Evolutionary conservation across 129 eudicot genomes (phyloP), one percentile per base, ranked within the genome.

Genomic region (Erigeron canadensis): DNA sequence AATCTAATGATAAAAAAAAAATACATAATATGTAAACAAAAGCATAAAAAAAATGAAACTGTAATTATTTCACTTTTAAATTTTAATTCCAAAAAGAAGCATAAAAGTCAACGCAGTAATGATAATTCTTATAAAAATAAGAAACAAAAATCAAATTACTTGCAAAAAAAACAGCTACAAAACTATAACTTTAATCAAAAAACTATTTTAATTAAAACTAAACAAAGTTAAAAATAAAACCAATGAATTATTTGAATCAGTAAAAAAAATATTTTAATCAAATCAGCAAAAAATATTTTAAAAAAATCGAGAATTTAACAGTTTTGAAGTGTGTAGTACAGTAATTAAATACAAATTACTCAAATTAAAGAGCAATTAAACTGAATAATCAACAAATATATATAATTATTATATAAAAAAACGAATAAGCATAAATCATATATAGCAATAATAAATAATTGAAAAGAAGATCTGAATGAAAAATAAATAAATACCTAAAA

Each of bases 91-190:
- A 55, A 13, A 63, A 28, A 72, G 71, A 70, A 42, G 72, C 66
- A 65, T 22, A 68, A 53, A 59, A 69, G 75, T 77, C 63, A 77
- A 77, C 37, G 65, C 71, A 53, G 72, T 42, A 63, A 77, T 67
- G 59, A 48, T 48, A 67, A 23, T 51, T 23, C 57, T 41, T 50
- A 15, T 34, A 53, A 46, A 56, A 54, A 71, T 50, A 69, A 7
- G 40, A 60, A 59, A 48, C 51, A 68, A 46, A 10, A 77, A 47
- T 46, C 63, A 50, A 23, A 50, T 3, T 19, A 62, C 34, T 42
- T 19, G 4, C 2, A 41, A 8, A 21, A 67, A 75, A 67, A 1
- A 28, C 44, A 44, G 42, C 45, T 57, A 58, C 43, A 76, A 19
- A 76, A 69, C 72, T 59, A 48, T 62, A 77, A 63, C 53, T 60